Conservation (phyloP, 2,329 filamentous ascomycete species). For the Emmonsiellopsis sp. region DNA sequence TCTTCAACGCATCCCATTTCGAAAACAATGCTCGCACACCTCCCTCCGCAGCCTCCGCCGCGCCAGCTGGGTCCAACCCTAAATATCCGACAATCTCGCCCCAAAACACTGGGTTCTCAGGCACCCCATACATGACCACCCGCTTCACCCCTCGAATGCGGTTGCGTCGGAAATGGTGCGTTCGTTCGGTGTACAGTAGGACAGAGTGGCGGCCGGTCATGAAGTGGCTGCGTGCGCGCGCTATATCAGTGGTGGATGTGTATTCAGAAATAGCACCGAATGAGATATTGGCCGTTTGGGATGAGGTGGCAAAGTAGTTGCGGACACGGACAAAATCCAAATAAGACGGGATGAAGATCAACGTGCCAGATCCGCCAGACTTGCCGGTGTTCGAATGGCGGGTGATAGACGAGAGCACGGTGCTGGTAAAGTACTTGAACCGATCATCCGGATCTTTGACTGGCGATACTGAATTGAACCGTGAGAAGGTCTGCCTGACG, state of each 20-base stretch:
- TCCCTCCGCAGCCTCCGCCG: slow-evolving; percentile 47
- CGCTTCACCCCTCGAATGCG: slow-evolving; percentile 69
- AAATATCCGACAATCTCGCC: slow-evolving; percentile 34
- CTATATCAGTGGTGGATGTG: slow-evolving; percentile 65
- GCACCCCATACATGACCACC: slow-evolving; percentile 82
- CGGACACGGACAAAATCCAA: slow-evolving; percentile 89
- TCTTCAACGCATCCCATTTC: slow-evolving; percentile 77
- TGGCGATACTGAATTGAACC: slow-evolving; percentile 64
- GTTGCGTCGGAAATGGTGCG: slow-evolving; percentile 95
- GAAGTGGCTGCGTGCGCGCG: slow-evolving; percentile 81
- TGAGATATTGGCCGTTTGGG: slow-evolving; percentile 46
- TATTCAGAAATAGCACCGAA: slow-evolving; percentile 90
- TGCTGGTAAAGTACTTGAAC: slow-evolving; percentile 82
- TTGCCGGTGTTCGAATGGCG: slow-evolving; percentile 42
- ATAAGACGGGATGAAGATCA: slow-evolving; percentile 88
- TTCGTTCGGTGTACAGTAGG: slow-evolving; percentile 83
- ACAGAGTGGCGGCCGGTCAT: slow-evolving; percentile 70
- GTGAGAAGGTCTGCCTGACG: slow-evolving; percentile 79
- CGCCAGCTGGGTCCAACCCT: slow-evolving; percentile 44
- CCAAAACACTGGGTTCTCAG: slow-evolving; percentile 63
- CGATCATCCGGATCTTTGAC: slow-evolving; percentile 73
- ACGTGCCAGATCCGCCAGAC: slow-evolving; percentile 57
- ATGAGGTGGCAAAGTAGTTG: slow-evolving; percentile 76
- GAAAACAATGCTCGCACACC: slow-evolving; percentile 60
- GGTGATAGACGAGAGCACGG: slow-evolving; percentile 65